Base-by-base conservation (phyloP, 257 asterid genomes). In the Ligustrum vulgare region DNA sequence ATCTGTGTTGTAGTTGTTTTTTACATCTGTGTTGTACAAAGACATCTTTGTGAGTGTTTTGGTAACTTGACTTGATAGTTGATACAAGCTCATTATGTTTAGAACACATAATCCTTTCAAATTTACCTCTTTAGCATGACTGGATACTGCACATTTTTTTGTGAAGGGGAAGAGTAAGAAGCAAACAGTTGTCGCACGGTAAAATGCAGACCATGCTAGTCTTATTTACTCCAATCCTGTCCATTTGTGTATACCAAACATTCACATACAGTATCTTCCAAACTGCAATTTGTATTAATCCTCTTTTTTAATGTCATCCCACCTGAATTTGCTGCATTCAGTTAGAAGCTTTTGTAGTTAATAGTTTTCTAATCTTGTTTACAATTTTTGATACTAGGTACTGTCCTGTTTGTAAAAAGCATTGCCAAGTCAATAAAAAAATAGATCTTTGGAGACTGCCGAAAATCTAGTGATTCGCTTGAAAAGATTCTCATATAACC, bases 371-470 rank as follows among this genome's bases (percentile, higher is more conserved):
- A 66, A 85, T 75, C 23, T 75, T 80, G 68, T 73, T 79, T 74
- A 47, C 41, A 71, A 31, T 62, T 6, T 77, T 75, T 78, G 70
- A 58, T 41, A 22, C 71, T 43, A 91, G 98, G 96, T 91, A 85
- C 75, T 91, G 97, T 76, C 98, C 96, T 63, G 88, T 72, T 70
- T 91, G 97, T 84, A 91, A 89, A 89, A 81, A 88, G 76, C 97
- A 91, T 80, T 88, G 94, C 78, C 97, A 93, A 90, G 98, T 97
- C 25, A 89, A 85, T 69, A 93, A 91, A 70, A 93, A 91, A 79
- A 84, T 93, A 54, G 96, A 93, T 80, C 93, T 93, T 76, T 93
- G 98, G 96, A 87, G 98, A 86, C 81, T 91, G 80, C 93, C 96
- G 6, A 93, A 91, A 85, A 82, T 93, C 83, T 91, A 87, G 96